A percentile compares a stretch with the other conserved stretches of the same genome.
Evolutionary conservation across 345 rosid genomes (phyloP).

Genomic region (Lepidium aucheri): DNA sequence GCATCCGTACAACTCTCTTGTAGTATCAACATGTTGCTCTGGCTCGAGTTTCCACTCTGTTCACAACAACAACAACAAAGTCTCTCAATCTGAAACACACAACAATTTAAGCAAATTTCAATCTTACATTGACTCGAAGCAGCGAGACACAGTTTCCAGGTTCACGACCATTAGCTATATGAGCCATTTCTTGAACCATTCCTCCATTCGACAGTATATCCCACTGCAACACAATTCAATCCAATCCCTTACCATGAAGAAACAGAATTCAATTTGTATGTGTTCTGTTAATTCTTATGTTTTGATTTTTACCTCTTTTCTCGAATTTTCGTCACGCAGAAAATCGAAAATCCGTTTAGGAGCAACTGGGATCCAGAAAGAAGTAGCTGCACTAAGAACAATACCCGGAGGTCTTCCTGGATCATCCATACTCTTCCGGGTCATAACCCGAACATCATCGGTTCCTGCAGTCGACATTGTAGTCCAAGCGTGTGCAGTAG

Average conservation of each 20-base stretch:
- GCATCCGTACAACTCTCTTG: conserved; percentile 92
- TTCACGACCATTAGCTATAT: conserved; percentile 91
- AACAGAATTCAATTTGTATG: no score
- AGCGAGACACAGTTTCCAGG: conserved; percentile 90
- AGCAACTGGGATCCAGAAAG: conserved; percentile 85
- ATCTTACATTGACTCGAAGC: conserved; percentile 80
- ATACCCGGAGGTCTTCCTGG: conserved; percentile 99
- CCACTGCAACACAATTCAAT: conserved; percentile 44
- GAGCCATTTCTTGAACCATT: conserved; percentile 93
- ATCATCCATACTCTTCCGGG: conserved; percentile 92
- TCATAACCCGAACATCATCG: conserved; percentile 93
- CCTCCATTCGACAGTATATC: conserved; percentile 97
- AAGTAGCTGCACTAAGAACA: conserved; percentile 91
- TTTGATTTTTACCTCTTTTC: conserved; percentile 58
- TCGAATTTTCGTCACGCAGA: conserved; percentile 76
- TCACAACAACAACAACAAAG: not conserved
- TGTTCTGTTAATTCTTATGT: not conserved
- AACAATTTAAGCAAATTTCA: not conserved
- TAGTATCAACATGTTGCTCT: conserved; percentile 93
- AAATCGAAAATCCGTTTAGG: conserved; percentile 71
- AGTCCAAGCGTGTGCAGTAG: conserved; percentile 93
- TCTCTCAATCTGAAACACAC: not conserved
- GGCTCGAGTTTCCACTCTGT: conserved; percentile 86
- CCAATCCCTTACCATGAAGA: no score
- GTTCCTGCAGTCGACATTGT: conserved; percentile 73